phyloP scores from a whole-genome alignment of 345 rosid species.

The Sapria himalayana region DNA sequence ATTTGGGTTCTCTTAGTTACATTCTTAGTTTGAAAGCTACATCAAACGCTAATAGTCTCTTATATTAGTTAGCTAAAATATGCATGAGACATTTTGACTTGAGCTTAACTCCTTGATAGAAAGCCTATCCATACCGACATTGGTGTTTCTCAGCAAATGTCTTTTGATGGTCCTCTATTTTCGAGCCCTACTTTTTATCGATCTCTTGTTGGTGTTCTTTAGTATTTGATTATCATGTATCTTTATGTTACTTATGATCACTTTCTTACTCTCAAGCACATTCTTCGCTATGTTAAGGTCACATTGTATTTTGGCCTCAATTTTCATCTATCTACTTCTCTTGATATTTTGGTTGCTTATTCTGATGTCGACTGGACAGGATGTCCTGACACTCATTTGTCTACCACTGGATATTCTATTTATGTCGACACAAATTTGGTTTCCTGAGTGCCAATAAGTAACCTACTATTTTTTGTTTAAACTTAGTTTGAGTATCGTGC shows the following conservation, averaged over 20 bases:
- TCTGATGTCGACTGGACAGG: slow-evolving; percentile 8
- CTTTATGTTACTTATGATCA: slow-evolving; percentile 1
- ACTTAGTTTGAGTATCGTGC: no score
- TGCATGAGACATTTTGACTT: not conserved
- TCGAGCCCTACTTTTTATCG: not conserved
- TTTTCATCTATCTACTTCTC: not conserved
- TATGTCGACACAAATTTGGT: no score
- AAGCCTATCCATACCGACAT: slow-evolving; percentile 5
- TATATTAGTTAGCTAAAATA: slow-evolving; percentile 1
- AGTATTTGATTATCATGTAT: slow-evolving; percentile 2
- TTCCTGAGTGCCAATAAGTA: no score
- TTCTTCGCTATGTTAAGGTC: slow-evolving; percentile 5
- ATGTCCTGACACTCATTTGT: not conserved
- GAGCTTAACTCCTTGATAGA: slow-evolving; percentile 4
- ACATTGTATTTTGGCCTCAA: slow-evolving; percentile 4
- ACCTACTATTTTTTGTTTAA: no score
- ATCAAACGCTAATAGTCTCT: not conserved
- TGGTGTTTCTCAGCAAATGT: not conserved
- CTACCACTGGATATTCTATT: no score
- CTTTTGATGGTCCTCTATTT: not conserved
- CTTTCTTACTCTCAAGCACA: slow-evolving; percentile 2
- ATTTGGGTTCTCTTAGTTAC: slow-evolving; percentile 2
- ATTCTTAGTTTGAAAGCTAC: not conserved
- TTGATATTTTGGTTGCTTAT: slow-evolving; percentile 1
- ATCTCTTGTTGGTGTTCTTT: slow-evolving; percentile 1